Conservation (phyloP, 148 eudicot species). For the Rhododendron williamsianum region DNA sequence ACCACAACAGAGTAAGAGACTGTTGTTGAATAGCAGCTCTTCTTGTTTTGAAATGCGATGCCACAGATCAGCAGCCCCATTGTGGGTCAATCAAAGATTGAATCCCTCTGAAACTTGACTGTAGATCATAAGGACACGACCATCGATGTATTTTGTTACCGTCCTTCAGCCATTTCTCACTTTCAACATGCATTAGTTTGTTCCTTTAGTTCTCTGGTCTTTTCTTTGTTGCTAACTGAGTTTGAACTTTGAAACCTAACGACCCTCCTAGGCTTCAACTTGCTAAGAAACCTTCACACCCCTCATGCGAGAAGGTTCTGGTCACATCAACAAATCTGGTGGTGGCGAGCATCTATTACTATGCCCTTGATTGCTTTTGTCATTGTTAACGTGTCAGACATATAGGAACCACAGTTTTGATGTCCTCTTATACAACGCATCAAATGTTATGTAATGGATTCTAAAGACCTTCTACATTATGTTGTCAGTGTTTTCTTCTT, state of each 20-base stretch:
- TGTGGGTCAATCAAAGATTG: background rate
- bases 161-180: background rate
- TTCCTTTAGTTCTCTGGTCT: background rate
- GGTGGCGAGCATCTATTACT: background rate
- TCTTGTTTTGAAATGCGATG: background rate
- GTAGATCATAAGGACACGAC: background rate
- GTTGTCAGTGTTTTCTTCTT: background rate
- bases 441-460: background rate
- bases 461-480: background rate
- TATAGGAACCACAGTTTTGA: background rate
- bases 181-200: background rate
- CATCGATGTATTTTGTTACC: background rate
- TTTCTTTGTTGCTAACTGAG: background rate
- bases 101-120: background rate
- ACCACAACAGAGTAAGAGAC: background rate
- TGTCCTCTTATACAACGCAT: background rate
- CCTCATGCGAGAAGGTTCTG: background rate
- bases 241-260: conserved; percentile 3
- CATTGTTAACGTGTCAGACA: background rate
- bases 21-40: background rate
- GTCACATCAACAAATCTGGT: background rate
- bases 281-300: background rate
- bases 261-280: background rate
- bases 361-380: background rate
- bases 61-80: background rate